Evolutionary conservation across 2,329 filamentous ascomycete genomes (phyloP).

Genomic region (Fusarium multiceps): DNA sequence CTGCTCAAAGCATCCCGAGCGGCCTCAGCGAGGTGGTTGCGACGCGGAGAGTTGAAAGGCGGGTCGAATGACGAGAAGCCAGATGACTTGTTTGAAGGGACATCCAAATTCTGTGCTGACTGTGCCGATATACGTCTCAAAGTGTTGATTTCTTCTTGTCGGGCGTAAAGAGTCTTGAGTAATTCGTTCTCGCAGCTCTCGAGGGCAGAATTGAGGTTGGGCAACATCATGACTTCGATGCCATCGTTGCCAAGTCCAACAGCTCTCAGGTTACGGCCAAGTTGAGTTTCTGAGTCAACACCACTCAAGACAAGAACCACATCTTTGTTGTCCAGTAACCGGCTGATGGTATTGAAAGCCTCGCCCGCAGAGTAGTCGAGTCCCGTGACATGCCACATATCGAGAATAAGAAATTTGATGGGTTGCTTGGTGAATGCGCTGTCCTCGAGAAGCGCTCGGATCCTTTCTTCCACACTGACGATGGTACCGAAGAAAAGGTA

Average conservation of each 20-base stretch:
- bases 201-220: constrained; percentile 90
- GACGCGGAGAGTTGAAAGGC: constrained; percentile 81
- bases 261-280: constrained; percentile 82
- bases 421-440: constrained; percentile 80
- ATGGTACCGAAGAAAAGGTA: constrained; percentile 99
- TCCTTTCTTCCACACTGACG: constrained; percentile 90
- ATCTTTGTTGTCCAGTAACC: constrained; percentile 79
- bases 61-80: constrained; percentile 52
- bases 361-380: constrained; percentile 97
- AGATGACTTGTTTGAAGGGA: constrained; percentile 55
- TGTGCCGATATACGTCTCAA: constrained; percentile 56
- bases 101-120: constrained; percentile 59
- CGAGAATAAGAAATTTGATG: constrained; percentile 89
- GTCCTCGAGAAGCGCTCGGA: constrained; percentile 84
- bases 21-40: constrained; percentile 79
- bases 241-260: constrained; percentile 83
- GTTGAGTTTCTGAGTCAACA: constrained; percentile 77
- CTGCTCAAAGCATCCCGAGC: constrained; percentile 80
- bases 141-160: constrained; percentile 69
- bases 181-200: constrained; percentile 97
- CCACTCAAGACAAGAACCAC: constrained; percentile 87
- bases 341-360: constrained; percentile 91
- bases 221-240: constrained; percentile 81
- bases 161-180: constrained; percentile 80
- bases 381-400: constrained; percentile 89